These are phyloP conservation scores for Dryas alaskensis DNA, from an alignment of 306 rosid genomes.

Conservation along the genomic window DNA sequence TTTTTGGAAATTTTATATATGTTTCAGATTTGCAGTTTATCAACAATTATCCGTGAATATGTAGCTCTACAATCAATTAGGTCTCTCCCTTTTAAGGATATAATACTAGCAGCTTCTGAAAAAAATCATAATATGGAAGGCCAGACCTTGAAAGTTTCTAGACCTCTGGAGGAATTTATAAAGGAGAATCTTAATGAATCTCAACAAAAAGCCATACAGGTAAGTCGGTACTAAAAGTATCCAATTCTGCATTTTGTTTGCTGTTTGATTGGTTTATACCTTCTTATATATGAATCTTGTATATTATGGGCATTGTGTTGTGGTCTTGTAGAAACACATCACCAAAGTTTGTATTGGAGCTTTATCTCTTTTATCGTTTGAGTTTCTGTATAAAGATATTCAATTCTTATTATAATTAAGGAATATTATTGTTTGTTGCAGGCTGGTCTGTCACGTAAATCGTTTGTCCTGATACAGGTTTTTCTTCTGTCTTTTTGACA, in stretches of 20 bases:
- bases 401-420: slow-evolving; percentile 14
- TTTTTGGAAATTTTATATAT: slow-evolving; percentile 11
- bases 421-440: slow-evolving; percentile 41
- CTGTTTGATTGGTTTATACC: no score
- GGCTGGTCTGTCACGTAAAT: slow-evolving; percentile 89
- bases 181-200: slow-evolving; percentile 67
- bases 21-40: slow-evolving; percentile 83
- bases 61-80: slow-evolving; percentile 60
- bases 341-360: background rate
- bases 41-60: slow-evolving; percentile 86
- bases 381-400: slow-evolving; percentile 5
- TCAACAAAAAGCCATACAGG: slow-evolving; percentile 80
- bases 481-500: slow-evolving; percentile 16
- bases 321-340: no score
- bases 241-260: background rate
- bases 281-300: no score
- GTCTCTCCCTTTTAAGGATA: slow-evolving; percentile 70
- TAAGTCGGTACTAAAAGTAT: slow-evolving; percentile 31
- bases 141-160: slow-evolving; percentile 75
- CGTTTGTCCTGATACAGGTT: slow-evolving; percentile 93
- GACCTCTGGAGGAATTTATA: slow-evolving; percentile 58
- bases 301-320: no score
- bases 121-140: slow-evolving; percentile 41
- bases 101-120: slow-evolving; percentile 61
- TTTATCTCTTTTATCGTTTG: background rate